Evolutionary conservation across 1,284 basidiomycete species (phyloP), one percentile per base, ranked within the genome.

Genomic region (Fomitopsis pinicola): DNA sequence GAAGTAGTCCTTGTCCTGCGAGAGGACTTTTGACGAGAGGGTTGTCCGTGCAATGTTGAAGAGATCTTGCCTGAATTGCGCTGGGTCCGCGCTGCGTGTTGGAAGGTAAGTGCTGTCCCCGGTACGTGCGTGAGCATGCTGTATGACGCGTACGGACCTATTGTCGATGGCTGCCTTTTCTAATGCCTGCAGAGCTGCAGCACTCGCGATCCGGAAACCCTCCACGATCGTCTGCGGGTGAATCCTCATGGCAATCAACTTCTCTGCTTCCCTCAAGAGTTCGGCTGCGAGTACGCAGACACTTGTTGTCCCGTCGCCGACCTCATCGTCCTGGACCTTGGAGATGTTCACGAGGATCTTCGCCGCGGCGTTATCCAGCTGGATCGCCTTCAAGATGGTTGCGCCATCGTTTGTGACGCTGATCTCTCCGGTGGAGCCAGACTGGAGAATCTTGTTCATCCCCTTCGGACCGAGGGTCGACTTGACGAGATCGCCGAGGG

Each of bases 221-320:
- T 99, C 96, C n/a, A 98, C 87, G 66, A 99, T 96, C n/a, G 96
- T 98, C 77, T 99, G 97, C 0, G 97, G 97, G 76, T 99, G 97
- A 57, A 99, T 97, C 77, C 91, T 95, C 71, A 88, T 86, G 56
- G 86, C 89, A 68, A 99, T 93, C 67, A 99, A 78, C 78, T 95
- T 97, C 77, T 99, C 97, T 5, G 97, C 97, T 77, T 98, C 97
- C 62, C 97, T 79, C 66, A 99, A 74, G 62, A 99, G 78, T 73
- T 99, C 97, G 12, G 94, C 87, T 1, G 96, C 94, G 10, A 99
- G 78, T 1, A 99, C 96, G 65, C 94, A 95, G 42, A 99, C 97
- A 57, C 84, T 89, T 10, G 96, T 99, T 28, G 96, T 99, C 33
- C 97, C 97, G 77, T 98, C 97, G 17, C 97, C 97, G 53, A 99